Base-by-base conservation (phyloP, 208 protist species). In the Ichthyophonus hoferi region DNA sequence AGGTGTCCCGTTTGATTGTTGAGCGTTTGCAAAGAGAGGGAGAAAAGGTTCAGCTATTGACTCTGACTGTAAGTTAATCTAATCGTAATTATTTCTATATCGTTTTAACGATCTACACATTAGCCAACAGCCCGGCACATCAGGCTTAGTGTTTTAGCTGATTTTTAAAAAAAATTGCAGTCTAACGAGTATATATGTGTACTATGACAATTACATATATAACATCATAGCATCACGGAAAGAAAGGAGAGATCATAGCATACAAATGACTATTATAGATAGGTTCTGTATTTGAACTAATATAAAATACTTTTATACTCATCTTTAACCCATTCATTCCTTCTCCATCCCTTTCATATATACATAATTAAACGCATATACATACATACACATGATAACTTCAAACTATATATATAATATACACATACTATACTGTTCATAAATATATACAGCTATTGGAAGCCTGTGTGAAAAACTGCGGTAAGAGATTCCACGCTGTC, bases 391-490 rank as follows among this genome's bases (percentile, higher is more conserved):
- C 77, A 81, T 38, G n/a, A 12, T 34, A 12, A 81, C 77, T 34
- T 38, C 2, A 12, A 81, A 12, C 2, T 38, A 81, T 38, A 81
- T 38, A 81, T 38, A 81, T 38, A 81, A 67, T 24, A 67, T 24
- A 67, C 50, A 67, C 50, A 67, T 24, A 67, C 50, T n/a, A 7
- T n/a, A 7, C 7, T 24, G 24, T 24, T n/a, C 50, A 67, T 24
- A 67, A 7, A 67, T 24, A 67, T 24, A 67, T 78, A n/a, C 79
- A 90, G 87, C 24, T 90, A 3, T 67, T 91, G 37, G 39, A 88
- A 1, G 79, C 84, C 37, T 84, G 78, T 40, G 78, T 89, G 38
- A 67, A 87, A 33, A 86, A 91, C 37, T 89, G 90, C 40, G 86
- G 86, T 3, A 2, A n/a, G 24, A 33, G 34, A 7, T 89, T 91